Evolutionary conservation across 2,329 filamentous ascomycete genomes (phyloP), one percentile per base, ranked within the genome.

Genomic region (Trichoderma sp.): DNA sequence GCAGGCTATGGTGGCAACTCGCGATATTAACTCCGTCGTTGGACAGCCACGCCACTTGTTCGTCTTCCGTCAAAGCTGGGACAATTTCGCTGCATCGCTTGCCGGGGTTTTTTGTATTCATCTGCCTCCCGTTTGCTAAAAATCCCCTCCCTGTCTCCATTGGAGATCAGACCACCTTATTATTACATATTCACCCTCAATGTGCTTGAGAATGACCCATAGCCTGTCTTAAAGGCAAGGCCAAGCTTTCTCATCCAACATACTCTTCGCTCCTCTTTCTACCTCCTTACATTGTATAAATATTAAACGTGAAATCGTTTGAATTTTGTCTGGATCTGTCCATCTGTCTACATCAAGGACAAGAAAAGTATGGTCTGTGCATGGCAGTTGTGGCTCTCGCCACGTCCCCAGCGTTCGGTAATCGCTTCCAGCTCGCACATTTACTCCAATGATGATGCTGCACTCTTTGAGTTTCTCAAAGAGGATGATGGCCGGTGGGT

Each of bases 341-440:
- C 5, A 5, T 19, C 8, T 19, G 15, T 53, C 25, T 4, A 9
- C 17, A 12, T 15, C 39, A 8, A n/a, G 4, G 9, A 48, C n/a
- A 6, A 22, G 8, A 17, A 25, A 37, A 35, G 6, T 10, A 64
- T 64, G 61, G 61, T 39, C 19, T 39, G n/a, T 15, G 35, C 27
- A 2, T 64, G 61, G 61, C 61, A 64, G 15, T 8, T 64, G 61
- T 64, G 61, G 61, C 61, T 64, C 13, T 64, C 61, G 27, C 61
- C 61, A 3, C 61, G 61, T 9, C 61, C 61, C 5, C 50, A 56
- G 35, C 50, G 61, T 25, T 64, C 61, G 13, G 19, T 34, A 12
- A 64, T 45, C 5, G 61, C 61, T 9, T 34, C 34, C 15, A 29
- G 39, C 25, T 39, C 52, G n/a, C 50, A 32, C 8, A 54, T 64